Evolutionary conservation across 2,329 filamentous ascomycete genomes (phyloP).

Genomic region (Fusarium sp.): DNA sequence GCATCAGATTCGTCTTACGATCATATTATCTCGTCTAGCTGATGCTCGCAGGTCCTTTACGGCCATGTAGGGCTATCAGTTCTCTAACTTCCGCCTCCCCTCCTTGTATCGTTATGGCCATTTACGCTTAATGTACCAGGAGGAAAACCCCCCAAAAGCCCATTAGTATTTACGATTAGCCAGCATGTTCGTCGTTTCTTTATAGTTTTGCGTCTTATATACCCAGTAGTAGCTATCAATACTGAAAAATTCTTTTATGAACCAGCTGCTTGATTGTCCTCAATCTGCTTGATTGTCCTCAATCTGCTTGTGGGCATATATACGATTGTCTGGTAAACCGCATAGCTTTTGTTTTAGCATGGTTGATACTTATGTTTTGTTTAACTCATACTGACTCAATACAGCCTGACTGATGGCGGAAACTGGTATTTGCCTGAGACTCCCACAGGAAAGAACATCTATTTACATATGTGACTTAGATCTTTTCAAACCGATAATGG

Average conservation of each 20-base stretch:
- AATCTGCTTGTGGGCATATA: not conserved
- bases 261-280: not conserved
- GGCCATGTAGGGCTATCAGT: not conserved
- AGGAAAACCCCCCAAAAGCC: not conserved
- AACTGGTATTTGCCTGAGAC: not conserved
- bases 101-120: not conserved
- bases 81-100: not conserved
- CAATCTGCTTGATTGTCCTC: not conserved
- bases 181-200: not conserved
- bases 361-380: not conserved
- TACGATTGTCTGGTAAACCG: not conserved
- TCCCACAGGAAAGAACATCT: not conserved
- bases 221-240: slow-evolving; percentile 9
- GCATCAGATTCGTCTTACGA: not conserved
- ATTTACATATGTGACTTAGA: not conserved
- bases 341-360: not conserved
- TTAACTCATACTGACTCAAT: not conserved
- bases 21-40: slow-evolving; percentile 5
- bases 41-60: slow-evolving; percentile 21
- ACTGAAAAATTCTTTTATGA: not conserved
- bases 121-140: not conserved
- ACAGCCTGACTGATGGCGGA: not conserved
- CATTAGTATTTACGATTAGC: not conserved
- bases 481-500: not conserved
- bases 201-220: slow-evolving; percentile 13